Conservation (phyloP, 2,329 filamentous ascomycete genomes). For the Septoria linicola region DNA sequence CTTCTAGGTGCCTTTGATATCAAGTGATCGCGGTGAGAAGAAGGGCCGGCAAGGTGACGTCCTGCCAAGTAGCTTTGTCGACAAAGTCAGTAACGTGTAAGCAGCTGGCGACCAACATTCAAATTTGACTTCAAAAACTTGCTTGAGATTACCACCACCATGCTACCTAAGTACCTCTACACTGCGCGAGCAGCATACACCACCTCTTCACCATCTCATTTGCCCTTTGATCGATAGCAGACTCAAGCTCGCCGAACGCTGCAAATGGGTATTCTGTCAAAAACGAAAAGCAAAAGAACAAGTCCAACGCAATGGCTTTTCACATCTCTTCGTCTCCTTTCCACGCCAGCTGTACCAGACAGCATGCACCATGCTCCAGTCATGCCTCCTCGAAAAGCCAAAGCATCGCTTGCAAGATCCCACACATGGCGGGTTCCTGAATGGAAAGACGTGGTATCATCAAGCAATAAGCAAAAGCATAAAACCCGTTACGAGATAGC, state of each 20-base stretch:
- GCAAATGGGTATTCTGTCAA: constrained; percentile 12
- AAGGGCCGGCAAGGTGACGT: too few species aligned
- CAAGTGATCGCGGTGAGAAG: too few species aligned
- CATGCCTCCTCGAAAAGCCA: constrained; percentile 1
- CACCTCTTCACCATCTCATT: background rate
- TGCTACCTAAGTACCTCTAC: background rate
- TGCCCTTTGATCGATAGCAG: too few species aligned
- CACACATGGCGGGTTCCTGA: background rate
- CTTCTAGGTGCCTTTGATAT: too few species aligned
- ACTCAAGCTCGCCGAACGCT: constrained; percentile 6
- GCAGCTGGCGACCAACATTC: too few species aligned
- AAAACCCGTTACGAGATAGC: background rate
- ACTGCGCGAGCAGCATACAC: constrained; percentile 12
- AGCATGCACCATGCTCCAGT: background rate
- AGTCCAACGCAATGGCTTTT: constrained; percentile 9
- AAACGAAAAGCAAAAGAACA: background rate
- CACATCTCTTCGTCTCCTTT: background rate
- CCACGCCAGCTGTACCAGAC: constrained; percentile 3
- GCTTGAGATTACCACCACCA: background rate
- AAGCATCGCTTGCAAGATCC: constrained; percentile 3
- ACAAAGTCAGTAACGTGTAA: too few species aligned
- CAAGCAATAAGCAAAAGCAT: background rate
- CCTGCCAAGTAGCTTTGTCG: too few species aligned
- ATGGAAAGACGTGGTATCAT: background rate
- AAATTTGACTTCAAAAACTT: too few species aligned